Conservation (phyloP, 139 green algal species). For the Micractinium conductrix region DNA sequence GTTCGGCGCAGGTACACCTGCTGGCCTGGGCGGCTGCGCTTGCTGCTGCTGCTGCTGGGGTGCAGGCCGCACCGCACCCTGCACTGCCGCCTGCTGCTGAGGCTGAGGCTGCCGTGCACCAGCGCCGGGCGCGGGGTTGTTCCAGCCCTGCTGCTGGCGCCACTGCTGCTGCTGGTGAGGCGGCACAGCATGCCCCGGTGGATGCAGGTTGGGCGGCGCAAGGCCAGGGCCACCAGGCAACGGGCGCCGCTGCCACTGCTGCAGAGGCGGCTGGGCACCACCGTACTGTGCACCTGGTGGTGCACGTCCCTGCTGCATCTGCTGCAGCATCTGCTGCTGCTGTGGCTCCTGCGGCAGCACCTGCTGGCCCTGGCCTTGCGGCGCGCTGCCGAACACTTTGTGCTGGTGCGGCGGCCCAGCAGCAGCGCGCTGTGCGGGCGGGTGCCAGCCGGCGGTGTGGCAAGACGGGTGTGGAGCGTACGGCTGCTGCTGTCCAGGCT, state of each 20-base stretch:
- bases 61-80: neutral
- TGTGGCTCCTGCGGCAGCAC: neutral
- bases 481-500: neutral
- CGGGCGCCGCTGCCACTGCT: too few species aligned
- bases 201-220: too few species aligned
- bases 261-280: too few species aligned
- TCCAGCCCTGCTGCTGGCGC: neutral
- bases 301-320: too few species aligned
- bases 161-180: neutral
- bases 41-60: neutral
- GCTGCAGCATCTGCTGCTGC: neutral
- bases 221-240: too few species aligned
- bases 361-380: too few species aligned
- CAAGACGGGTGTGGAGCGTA: too few species aligned
- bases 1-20: neutral
- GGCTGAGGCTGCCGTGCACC: neutral
- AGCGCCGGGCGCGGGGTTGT: too few species aligned
- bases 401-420: too few species aligned
- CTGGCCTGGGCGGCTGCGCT: neutral
- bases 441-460: neutral
- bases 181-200: too few species aligned
- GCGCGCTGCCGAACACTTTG: too few species aligned
- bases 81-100: neutral
- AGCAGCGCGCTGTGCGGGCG: neutral
- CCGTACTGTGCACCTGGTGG: neutral